Base-by-base conservation (phyloP, 1,139 yeast species). In the Zygoascus sp. region DNA sequence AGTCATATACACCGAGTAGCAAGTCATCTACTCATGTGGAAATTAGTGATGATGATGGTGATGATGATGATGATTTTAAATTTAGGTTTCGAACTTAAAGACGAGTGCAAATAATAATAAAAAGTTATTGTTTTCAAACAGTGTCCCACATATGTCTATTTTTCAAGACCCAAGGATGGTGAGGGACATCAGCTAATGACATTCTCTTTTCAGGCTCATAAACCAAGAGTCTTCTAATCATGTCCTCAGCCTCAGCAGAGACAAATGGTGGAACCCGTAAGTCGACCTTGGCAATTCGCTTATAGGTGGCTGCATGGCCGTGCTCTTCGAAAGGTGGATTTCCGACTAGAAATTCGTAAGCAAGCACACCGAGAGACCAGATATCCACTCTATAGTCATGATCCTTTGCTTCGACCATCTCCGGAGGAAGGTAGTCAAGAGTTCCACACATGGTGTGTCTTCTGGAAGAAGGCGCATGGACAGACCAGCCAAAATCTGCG, bases 401-500 rank as follows among this genome's bases (percentile, higher is more conserved):
- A 30, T 81, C 84, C 57, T 78, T 79, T 2, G 86, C 81, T 56
- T 84, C 95, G 11, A 92, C 87, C 87, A 92, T 84, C 67, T 92
- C 98, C 2, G 98, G 98, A 0, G 98, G 95, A 15, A 92, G 67
- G 60, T 92, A 92, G 64, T 92, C 98, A 35, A 92, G 72, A 0
- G 98, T 92, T 0, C 98, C 98, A 66, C 98, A 92, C 69, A 92
- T 78, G 0, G 98, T 92, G 16, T 80, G 74, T 57, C 97, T 70
- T 53, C 81, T 51, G 17, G 58, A 67, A 2, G 70, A 63, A 1
- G 81, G 79, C 1, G 79, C 76, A 53, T 73, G 83, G 0, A 90
- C 95, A 49, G 96, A 85, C 97, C 97, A 92, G 10, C 98, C 98
- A 65, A 92, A 92, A 66, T 92, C 98, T 38, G 96, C 84, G 39